phyloP scores from a whole-genome alignment of 352 stramenopile genomes.

The Plasmopara halstedii region DNA sequence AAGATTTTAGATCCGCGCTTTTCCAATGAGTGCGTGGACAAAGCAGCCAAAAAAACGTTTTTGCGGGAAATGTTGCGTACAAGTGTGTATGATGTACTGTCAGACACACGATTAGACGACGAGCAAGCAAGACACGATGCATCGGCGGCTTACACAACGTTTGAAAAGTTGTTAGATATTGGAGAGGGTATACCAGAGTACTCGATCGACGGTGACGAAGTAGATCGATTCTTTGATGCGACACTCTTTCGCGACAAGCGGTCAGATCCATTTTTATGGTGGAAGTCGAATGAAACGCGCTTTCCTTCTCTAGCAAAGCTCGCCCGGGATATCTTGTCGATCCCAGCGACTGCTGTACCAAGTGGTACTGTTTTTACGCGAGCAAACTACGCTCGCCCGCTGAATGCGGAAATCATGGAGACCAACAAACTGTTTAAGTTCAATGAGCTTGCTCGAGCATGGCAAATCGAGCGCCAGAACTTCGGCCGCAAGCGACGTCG shows the following conservation, averaged over 20 bases:
- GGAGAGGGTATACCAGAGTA: slow-evolving; percentile 72
- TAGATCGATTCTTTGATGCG: slow-evolving; percentile 77
- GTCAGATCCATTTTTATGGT: slow-evolving; percentile 74
- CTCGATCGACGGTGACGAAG: slow-evolving; percentile 66
- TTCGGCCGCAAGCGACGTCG: slow-evolving; percentile 67
- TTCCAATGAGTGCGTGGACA: slow-evolving; percentile 74
- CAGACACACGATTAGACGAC: slow-evolving; percentile 43
- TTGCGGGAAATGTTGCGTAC: slow-evolving; percentile 67
- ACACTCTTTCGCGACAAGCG: slow-evolving; percentile 75
- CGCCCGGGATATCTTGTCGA: slow-evolving; percentile 65
- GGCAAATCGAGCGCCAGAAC: slow-evolving; percentile 72
- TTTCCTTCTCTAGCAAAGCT: slow-evolving; percentile 68
- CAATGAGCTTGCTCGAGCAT: slow-evolving; percentile 57
- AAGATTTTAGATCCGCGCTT: slow-evolving; percentile 77
- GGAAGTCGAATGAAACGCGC: slow-evolving; percentile 76
- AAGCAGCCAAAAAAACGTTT: slow-evolving; percentile 68
- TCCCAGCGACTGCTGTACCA: slow-evolving; percentile 56
- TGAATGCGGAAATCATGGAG: slow-evolving; percentile 52
- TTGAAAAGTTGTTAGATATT: slow-evolving; percentile 77
- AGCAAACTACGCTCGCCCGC: slow-evolving; percentile 44
- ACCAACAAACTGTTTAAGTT: slow-evolving; percentile 76
- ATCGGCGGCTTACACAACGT: slow-evolving; percentile 68
- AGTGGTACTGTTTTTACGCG: slow-evolving; percentile 69
- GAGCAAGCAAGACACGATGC: slow-evolving; percentile 50
- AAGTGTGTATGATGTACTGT: slow-evolving; percentile 55